A percentile compares a stretch with the other conserved stretches of the same genome.
Conservation (phyloP, 140 eudicot genomes). For the Stevia rebaudiana region DNA sequence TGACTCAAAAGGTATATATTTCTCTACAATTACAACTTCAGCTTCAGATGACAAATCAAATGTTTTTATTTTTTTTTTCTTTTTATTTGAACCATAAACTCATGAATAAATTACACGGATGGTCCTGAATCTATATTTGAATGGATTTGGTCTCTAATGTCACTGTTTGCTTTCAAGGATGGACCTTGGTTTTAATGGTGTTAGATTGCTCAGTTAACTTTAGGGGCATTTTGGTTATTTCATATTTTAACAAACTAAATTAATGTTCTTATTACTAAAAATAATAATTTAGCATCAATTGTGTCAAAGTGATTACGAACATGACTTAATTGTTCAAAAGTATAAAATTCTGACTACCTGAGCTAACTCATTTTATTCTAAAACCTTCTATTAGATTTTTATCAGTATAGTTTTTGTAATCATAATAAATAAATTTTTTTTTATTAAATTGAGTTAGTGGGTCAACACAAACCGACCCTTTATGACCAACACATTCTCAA, state of each 20-base stretch:
- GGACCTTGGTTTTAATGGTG: too few species aligned
- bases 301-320: too few species aligned
- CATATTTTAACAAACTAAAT: too few species aligned
- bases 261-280: neutral
- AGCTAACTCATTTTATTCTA: neutral
- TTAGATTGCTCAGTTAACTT: too few species aligned
- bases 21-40: neutral
- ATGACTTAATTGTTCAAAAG: neutral
- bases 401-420: neutral
- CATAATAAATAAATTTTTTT: neutral
- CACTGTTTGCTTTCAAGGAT: too few species aligned
- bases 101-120: too few species aligned
- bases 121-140: too few species aligned
- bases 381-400: neutral
- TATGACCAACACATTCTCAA: neutral
- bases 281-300: neutral
- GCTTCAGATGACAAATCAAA: neutral
- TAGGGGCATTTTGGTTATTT: too few species aligned
- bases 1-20: slow-evolving; percentile 69
- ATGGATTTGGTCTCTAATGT: too few species aligned
- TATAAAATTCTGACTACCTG: neutral
- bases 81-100: too few species aligned
- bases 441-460: too few species aligned
- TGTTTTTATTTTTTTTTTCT: too few species aligned
- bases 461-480: neutral